Evolutionary conservation across 1,284 basidiomycete genomes (phyloP), one percentile per base, ranked within the genome.

Genomic region (Pterula multifida): DNA sequence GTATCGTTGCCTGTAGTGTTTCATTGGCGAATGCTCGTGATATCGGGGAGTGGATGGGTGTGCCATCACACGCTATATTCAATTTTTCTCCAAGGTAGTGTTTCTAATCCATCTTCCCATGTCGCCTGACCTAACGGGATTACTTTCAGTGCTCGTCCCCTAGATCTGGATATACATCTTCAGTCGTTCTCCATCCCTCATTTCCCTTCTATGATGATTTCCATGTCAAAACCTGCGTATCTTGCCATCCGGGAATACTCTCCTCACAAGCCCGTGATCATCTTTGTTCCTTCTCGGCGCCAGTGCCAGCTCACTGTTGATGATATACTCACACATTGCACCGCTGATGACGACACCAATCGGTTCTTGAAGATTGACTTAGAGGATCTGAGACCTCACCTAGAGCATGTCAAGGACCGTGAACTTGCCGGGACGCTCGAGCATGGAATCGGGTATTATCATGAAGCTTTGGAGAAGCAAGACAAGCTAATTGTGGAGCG

Each of bases 171-270:
- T 57, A 95, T 98, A 47, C 95, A 98, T 61, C 70, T 98, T 4
- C 95, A 98, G 63, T 92, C 86, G 45, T 98, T 97, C 74, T 83
- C 79, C 45, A 90, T 96, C 42, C 90, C 94, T 9, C 96, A 98
- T 61, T 98, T 96, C 81, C 94, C 96, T 0, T 96, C 91, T 0
- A 72, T 98, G 50, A 98, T 99, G 95, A 90, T 98, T 52, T 81
- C 93, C 26, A 98, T 98, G 96, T 95, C 94, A 23, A 98, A 98
- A 65, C 96, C 95, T 0, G 90, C 94, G 0, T 98, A 98, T 63
- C 78, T 98, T 13, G 84, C 94, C 24, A 90, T 98, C 57, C 72
- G 85, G 39, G 95, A 99, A 63, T 84, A 95, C 60, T 85, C 95
- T 0, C 76, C 83, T 0, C 77, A 79, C 4, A 90, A 90, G 58